These are phyloP conservation scores for Hymenoscyphus occultus DNA, from an alignment of 2,329 filamentous ascomycete species.

Conservation along the genomic window DNA sequence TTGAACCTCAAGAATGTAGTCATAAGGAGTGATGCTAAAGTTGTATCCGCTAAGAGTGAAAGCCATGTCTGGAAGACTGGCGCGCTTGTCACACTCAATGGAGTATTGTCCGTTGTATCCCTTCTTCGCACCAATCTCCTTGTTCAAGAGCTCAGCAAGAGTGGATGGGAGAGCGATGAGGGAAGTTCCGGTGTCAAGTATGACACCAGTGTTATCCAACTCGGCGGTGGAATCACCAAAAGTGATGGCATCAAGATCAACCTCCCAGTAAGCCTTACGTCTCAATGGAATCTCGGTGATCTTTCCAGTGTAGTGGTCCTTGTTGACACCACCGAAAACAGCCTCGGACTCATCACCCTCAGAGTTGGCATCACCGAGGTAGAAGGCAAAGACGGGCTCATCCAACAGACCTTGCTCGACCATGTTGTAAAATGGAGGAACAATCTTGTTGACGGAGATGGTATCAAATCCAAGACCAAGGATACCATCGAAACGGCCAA, in stretches of 20 bases:
- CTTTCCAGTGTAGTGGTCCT: slow-evolving; percentile 77
- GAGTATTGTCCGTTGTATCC: slow-evolving; percentile 95
- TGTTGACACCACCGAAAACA: slow-evolving; percentile 84
- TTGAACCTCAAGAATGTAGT: slow-evolving; percentile 95
- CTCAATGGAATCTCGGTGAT: slow-evolving; percentile 91
- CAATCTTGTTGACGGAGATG: slow-evolving; percentile 94
- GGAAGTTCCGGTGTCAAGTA: slow-evolving; percentile 97
- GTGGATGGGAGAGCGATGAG: slow-evolving; percentile 90
- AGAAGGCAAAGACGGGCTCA: slow-evolving; percentile 93
- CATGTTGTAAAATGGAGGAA: slow-evolving; percentile 96
- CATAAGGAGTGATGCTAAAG: slow-evolving; percentile 83
- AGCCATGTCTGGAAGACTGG: slow-evolving; percentile 81
- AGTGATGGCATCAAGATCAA: slow-evolving; percentile 87
- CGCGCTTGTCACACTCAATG: slow-evolving; percentile 82
- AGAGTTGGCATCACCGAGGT: slow-evolving; percentile 71
- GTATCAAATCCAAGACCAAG: slow-evolving; percentile 91
- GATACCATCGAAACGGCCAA: slow-evolving; percentile 96
- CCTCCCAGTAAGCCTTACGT: slow-evolving; percentile 99
- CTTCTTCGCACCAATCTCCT: slow-evolving; percentile 98
- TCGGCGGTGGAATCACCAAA: slow-evolving; percentile 84
- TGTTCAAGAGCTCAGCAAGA: slow-evolving; percentile 93
- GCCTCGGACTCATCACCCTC: slow-evolving; percentile 80
- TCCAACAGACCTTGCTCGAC: slow-evolving; percentile 85
- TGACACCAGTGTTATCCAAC: slow-evolving; percentile 91
- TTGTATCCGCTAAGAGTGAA: slow-evolving; percentile 89